Evolutionary conservation across 1,284 basidiomycete species (phyloP), one percentile per base, ranked within the genome.

Genomic region (Ganoderma boninense): DNA sequence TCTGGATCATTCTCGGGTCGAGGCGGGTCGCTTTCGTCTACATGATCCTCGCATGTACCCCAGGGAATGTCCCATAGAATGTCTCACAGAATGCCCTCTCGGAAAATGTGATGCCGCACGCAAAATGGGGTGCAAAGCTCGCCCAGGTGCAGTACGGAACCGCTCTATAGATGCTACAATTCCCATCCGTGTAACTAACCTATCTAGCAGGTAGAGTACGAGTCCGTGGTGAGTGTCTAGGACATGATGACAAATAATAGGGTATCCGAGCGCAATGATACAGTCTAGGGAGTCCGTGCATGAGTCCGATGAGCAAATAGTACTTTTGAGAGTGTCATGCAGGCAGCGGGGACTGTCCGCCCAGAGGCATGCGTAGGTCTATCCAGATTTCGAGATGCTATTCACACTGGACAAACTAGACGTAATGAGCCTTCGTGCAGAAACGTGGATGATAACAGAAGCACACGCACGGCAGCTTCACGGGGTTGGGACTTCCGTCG

Each of bases 381-480:
- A 73, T 38, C 67, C 62, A 61, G 71, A 61, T 66, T 71, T 72
- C 40, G 71, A 68, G 69, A 74, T 68, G 71, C 71, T 70, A 69
- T 72, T 69, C 29, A 74, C 73, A 70, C 73, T 75, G 62, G 64
- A 72, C 69, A 70, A 65, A 69, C 73, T 74, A 62, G 44, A 69
- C 44, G 54, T 66, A 64, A 70, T 71, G 69, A 74, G 70, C 64
- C 54, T 49, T 64, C 65, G 69, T 49, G 35, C 60, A 62, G 29
- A 43, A 71, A 65, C 62, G 29, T 43, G 46, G 46, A 42, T 57
- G 64, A 67, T 63, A 57, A 61, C 18, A 64, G 52, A 62, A 26
- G 64, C 23, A 52, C 64, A 71, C 75, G 65, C 71, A 76, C 75
- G 75, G 72, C 43, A 74, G 63, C 62, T 75, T 74, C 64, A 75